These are phyloP conservation scores for Cenococcum geophilum DNA, from an alignment of 495 filamentous ascomycete species.

Conservation along the genomic window DNA sequence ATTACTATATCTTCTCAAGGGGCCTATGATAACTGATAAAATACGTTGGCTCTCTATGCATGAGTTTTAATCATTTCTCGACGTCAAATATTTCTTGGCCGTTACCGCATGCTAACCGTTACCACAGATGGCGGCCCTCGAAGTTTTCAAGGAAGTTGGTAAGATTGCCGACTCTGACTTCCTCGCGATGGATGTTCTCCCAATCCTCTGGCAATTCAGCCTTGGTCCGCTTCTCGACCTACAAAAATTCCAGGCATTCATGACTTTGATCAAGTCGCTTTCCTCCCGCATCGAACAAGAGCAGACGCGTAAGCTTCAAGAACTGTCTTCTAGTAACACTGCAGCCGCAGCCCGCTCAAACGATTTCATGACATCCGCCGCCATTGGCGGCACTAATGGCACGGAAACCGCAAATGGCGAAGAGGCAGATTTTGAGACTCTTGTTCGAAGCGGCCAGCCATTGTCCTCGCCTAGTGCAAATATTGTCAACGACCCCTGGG, in stretches of 20 bases:
- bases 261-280: slow-evolving; percentile 76
- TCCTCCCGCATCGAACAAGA: slow-evolving; percentile 78
- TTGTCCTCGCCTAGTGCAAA: slow-evolving; percentile 35
- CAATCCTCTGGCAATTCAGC: slow-evolving; percentile 85
- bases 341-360: slow-evolving; percentile 38
- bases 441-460: slow-evolving; percentile 62
- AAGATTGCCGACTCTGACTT: slow-evolving; percentile 83
- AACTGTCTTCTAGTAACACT: slow-evolving; percentile 52
- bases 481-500: slow-evolving; percentile 39
- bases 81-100: too few species aligned
- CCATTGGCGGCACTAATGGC: slow-evolving; percentile 45
- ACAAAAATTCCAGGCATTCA: slow-evolving; percentile 80
- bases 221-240: slow-evolving; percentile 83
- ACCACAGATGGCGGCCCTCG: slow-evolving; percentile 67
- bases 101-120: slow-evolving; percentile 1
- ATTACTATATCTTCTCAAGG: too few species aligned
- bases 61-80: too few species aligned
- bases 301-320: slow-evolving; percentile 77
- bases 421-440: slow-evolving; percentile 72
- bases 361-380: slow-evolving; percentile 57
- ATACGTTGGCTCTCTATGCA: too few species aligned
- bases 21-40: too few species aligned
- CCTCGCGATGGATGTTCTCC: slow-evolving; percentile 83
- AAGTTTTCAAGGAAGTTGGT: slow-evolving; percentile 77
- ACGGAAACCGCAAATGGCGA: slow-evolving; percentile 47